phyloP scores from a whole-genome alignment of 1,284 basidiomycete genomes.

The Ceratorhiza oryzae-sativae region DNA sequence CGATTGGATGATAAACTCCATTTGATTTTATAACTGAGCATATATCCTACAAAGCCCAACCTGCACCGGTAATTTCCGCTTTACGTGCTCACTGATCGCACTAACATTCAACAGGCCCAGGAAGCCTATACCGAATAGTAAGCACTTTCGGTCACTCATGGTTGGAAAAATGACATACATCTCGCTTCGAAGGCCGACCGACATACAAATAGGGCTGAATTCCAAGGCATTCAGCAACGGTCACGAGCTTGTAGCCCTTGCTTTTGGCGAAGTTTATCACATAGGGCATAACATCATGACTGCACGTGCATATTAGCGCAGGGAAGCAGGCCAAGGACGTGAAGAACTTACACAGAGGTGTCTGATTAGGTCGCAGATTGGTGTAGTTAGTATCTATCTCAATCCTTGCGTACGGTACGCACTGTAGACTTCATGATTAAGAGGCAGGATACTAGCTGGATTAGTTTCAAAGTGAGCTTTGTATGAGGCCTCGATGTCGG shows the following conservation, averaged over 20 bases:
- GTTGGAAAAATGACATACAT: conserved; percentile 1
- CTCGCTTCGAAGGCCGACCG: conserved; percentile 13
- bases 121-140: neutral
- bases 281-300: conserved; percentile 46
- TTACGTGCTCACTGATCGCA: too few species aligned
- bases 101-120: neutral
- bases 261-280: conserved; percentile 45
- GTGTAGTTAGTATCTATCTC: conserved; percentile 46
- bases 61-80: too few species aligned
- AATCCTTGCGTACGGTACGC: conserved; percentile 43
- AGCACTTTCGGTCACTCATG: neutral
- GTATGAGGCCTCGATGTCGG: conserved; percentile 44
- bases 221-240: conserved; percentile 57
- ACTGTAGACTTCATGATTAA: conserved; percentile 26
- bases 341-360: conserved; percentile 22
- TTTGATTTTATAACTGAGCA: too few species aligned
- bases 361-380: conserved; percentile 49
- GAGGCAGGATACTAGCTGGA: conserved; percentile 34
- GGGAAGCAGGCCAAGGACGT: too few species aligned
- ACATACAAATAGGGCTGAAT: conserved; percentile 35
- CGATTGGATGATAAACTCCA: too few species aligned
- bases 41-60: too few species aligned
- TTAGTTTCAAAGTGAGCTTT: conserved; percentile 22
- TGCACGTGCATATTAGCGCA: too few species aligned
- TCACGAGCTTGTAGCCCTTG: conserved; percentile 56